phyloP scores from a whole-genome alignment of 768 basidiomycete species.

The Daedaleopsis sinensis region DNA sequence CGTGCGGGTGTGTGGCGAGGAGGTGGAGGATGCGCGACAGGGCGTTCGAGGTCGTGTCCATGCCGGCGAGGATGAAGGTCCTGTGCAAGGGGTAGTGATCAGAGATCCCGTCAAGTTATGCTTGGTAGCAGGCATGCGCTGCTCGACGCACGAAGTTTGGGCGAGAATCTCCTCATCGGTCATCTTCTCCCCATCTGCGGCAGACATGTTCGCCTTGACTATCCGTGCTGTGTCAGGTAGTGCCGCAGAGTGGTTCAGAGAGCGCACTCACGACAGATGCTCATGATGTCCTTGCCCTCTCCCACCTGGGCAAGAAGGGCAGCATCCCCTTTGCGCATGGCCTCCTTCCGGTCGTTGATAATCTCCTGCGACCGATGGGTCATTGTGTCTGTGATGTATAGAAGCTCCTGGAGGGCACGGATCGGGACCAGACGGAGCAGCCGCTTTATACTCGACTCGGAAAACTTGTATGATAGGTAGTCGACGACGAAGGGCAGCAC shows the following conservation, averaged over 20 bases:
- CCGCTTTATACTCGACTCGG: too few relatives aligned
- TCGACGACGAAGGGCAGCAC: neutral
- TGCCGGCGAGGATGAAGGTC: constrained; percentile 25
- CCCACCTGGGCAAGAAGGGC: constrained; percentile 35
- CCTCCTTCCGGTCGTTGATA: constrained; percentile 39
- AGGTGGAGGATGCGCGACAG: constrained; percentile 22
- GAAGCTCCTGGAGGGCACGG: constrained; percentile 29
- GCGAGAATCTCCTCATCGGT: constrained; percentile 17
- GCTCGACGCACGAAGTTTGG: constrained; percentile 18
- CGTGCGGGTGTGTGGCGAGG: constrained; percentile 32
- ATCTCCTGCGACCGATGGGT: constrained; percentile 40
- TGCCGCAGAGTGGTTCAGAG: too few relatives aligned
- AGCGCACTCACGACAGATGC: constrained; percentile 42
- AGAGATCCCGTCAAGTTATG: neutral
- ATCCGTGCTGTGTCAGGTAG: neutral
- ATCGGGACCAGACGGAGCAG: neutral
- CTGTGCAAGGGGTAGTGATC: constrained; percentile 1
- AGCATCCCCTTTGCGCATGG: constrained; percentile 38
- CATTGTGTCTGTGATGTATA: constrained; percentile 40
- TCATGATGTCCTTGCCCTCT: constrained; percentile 49
- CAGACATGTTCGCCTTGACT: constrained; percentile 26
- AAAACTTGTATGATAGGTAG: neutral
- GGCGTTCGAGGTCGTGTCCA: constrained; percentile 31
- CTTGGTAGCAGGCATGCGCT: neutral
- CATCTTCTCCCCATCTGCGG: constrained; percentile 11